Evolutionary conservation across 768 basidiomycete species (phyloP).

Genomic region (Gloeostereum incarnatum): DNA sequence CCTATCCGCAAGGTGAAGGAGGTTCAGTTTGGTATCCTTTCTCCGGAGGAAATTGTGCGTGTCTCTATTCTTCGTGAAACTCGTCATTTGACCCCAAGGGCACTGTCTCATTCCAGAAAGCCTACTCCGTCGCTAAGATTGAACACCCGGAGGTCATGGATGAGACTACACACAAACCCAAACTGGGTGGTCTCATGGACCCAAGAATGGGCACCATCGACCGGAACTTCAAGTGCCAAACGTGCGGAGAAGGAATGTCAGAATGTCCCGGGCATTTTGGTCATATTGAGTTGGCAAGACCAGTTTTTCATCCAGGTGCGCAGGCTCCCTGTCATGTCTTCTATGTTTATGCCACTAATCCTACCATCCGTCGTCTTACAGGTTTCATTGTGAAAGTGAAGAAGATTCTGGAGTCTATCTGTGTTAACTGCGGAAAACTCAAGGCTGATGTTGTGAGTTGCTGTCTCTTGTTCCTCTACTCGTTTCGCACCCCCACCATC

Average conservation of each 20-base stretch:
- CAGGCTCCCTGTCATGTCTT: conserved; percentile 9
- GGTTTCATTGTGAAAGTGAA: conserved; percentile 99
- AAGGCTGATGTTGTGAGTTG: conserved; percentile 96
- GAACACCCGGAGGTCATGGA: conserved; percentile 99
- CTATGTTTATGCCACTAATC: conserved; percentile 1
- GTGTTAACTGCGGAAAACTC: conserved; percentile 96
- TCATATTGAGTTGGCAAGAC: conserved; percentile 92
- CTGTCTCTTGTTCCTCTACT: conserved; percentile 68
- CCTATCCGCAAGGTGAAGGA: conserved; percentile 94
- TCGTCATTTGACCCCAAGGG: conserved; percentile 5
- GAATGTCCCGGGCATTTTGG: conserved; percentile 99
- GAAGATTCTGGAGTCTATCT: conserved; percentile 98
- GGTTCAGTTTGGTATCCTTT: conserved; percentile 97
- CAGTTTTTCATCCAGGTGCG: conserved; percentile 95
- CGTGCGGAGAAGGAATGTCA: conserved; percentile 99
- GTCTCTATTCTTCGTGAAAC: background rate
- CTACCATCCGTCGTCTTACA: conserved; percentile 19
- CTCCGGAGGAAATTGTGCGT: conserved; percentile 96
- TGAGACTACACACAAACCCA: conserved; percentile 82
- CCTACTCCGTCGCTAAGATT: conserved; percentile 95
- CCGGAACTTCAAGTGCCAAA: conserved; percentile 98
- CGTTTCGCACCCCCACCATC: conserved; percentile 91
- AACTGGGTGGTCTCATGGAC: conserved; percentile 94
- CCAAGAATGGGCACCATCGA: conserved; percentile 97
- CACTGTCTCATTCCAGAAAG: conserved; percentile 59